Base-by-base conservation (phyloP, 2,329 filamentous ascomycete species). In the Rhinocladiella similis region DNA sequence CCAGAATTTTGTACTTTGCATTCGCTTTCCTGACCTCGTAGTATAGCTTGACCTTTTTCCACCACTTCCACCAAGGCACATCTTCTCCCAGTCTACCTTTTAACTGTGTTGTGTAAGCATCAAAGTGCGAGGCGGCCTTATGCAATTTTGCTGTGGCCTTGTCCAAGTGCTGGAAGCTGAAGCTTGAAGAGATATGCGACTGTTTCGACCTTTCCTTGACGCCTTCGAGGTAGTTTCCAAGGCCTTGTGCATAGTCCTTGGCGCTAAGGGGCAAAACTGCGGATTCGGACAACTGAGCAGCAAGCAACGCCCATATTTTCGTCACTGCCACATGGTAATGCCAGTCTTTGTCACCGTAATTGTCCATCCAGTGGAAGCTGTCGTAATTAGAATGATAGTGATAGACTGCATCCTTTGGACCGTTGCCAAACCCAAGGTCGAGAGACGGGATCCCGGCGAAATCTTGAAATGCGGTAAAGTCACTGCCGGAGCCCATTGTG, bases 311-410 rank as follows among this genome's bases (percentile, higher is more conserved):
- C 43, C 87, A 78, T 12, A 92, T 70, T 68, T 88, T 86, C 2
- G 87, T 80, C 75, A 86, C 83, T 47, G 86, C 77, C 59, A 78
- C 65, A 65, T 87, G 84, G 64, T 87, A 85, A 6, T 79, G 69
- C 72, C 82, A 86, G 10, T 71, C 74, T 1, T 77, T 75, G 63
- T 96, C 91, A 3, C 90, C 90, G 63, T 84, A 91, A 2, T 77
- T 86, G 13, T 86, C 80, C 89, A 94, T 94, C 90, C 90, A 95
- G 66, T 87, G 77, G 68, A 89, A 92, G 33, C 83, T 89, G 68
- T 95, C 91, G 68, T 92, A 95, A 72, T 94, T 94, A 60, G 83
- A 77, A 65, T 95, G 90, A 67, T 94, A 95, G 71, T 90, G 88
- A 66, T 90, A 89, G 45, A 80, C 75, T 54, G 78, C 70, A 42